phyloP scores from a whole-genome alignment of 2,329 filamentous ascomycete genomes.

The Aspergillus nomiae region DNA sequence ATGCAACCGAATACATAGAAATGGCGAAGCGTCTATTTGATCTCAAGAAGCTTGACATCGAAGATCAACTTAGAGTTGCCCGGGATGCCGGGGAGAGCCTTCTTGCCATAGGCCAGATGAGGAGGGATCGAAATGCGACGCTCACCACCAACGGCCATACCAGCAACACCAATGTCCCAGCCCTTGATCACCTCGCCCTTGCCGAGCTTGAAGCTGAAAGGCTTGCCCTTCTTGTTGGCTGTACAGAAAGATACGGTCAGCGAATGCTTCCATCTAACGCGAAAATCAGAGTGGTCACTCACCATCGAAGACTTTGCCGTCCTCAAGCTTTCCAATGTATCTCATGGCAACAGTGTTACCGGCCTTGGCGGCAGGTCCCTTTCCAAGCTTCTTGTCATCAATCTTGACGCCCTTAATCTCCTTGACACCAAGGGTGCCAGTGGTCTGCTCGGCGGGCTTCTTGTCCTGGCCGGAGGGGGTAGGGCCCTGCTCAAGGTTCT shows the following conservation, averaged over 20 bases:
- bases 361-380: conserved; percentile 81
- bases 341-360: conserved; percentile 90
- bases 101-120: conserved; percentile 84
- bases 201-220: conserved; percentile 94
- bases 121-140: conserved; percentile 88
- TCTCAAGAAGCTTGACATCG: conserved; percentile 83
- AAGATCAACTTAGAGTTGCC: conserved; percentile 89
- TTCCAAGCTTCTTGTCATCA: conserved; percentile 92
- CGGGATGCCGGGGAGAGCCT: conserved; percentile 80
- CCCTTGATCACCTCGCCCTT: conserved; percentile 97
- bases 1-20: neutral
- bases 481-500: conserved; percentile 96
- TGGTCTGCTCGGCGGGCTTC: conserved; percentile 52
- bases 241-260: conserved; percentile 14
- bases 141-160: conserved; percentile 93
- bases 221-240: conserved; percentile 99
- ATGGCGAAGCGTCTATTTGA: conserved; percentile 62
- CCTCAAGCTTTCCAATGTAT: conserved; percentile 95
- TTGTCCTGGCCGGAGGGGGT: conserved; percentile 66
- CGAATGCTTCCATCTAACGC: neutral
- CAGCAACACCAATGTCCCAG: conserved; percentile 91
- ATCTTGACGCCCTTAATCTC: conserved; percentile 85
- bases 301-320: conserved; percentile 95
- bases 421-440: conserved; percentile 68
- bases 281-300: conserved; percentile 44